A percentile compares a stretch with the other conserved stretches of the same genome.
Evolutionary conservation across 2,329 filamentous ascomycete species (phyloP).

Genomic region (Sporothrix luriei): DNA sequence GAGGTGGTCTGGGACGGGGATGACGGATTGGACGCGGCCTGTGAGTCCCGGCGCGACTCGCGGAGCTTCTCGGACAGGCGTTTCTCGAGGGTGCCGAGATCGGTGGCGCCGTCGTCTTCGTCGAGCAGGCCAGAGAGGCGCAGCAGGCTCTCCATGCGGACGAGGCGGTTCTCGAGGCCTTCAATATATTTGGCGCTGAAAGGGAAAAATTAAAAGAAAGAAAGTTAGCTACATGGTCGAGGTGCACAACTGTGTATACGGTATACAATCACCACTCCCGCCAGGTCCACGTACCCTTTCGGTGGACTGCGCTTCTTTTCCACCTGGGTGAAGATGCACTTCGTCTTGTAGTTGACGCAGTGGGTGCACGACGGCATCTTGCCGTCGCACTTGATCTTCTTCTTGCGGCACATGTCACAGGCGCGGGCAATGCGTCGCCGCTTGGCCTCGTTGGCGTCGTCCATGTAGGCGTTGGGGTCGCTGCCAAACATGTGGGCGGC

Average conservation of each 20-base stretch:
- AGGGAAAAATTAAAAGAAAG: not conserved
- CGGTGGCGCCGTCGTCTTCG: conserved; percentile 84
- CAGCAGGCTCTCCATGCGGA: conserved; percentile 92
- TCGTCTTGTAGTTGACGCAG: conserved; percentile 96
- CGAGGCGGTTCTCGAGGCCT: conserved; percentile 88
- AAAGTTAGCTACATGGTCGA: no score
- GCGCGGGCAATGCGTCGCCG: conserved; percentile 85
- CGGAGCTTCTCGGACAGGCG: conserved; percentile 60
- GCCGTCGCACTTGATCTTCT: conserved; percentile 97
- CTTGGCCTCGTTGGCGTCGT: conserved; percentile 79
- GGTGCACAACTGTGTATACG: no score
- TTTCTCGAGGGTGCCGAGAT: conserved; percentile 85
- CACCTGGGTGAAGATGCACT: conserved; percentile 95
- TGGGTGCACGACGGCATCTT: conserved; percentile 94
- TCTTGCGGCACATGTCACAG: conserved; percentile 95
- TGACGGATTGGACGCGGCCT: conserved; percentile 53
- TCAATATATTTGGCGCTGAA: conserved; percentile 94
- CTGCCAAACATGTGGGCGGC: conserved; percentile 58
- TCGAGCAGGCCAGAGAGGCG: conserved; percentile 82
- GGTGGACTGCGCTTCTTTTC: conserved; percentile 98
- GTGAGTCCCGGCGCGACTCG: conserved; percentile 55
- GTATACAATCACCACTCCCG: no score
- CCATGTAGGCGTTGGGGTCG: conserved; percentile 59
- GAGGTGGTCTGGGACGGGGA: conserved; percentile 55
- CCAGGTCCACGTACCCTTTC: conserved; percentile 70